Evolutionary conservation across 23 red algal genomes (phyloP), one percentile per base, ranked within the genome.

Genomic region (Agarophyton chilense): DNA sequence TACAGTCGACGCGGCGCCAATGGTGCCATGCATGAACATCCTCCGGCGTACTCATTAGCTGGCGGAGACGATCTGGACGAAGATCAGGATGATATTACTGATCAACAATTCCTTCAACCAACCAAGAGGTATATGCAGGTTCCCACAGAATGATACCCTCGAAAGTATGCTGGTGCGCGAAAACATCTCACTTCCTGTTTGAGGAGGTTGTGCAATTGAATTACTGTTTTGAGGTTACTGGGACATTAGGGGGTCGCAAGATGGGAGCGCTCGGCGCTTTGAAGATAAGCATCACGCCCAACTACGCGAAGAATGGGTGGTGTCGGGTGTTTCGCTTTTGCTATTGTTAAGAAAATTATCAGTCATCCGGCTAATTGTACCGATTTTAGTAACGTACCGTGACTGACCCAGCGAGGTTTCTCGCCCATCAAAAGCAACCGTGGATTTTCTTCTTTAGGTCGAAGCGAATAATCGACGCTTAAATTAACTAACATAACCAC

Each of bases 21-120:
- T 47, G 43, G 13, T 16, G 67, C 55, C 12, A 38, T 53, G 82
- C 67, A 66, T 18, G 72, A 78, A 33, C 51, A 63, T 50, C 61
- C 71, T 36, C 61, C 31, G 33, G 47, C 85, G 14, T 63, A 71
- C 22, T 58, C 85, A 53, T 33, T 58, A 77, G 60, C 60, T 38
- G 68, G 68, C 25, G 68, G 68, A 18, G 67, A 89, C 46, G 43
- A 53, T 79, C 38, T 89, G 51, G 73, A 89, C 78, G 85, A 77
- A 4, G 85, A 89, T 60, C 63, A 65, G 17, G 85, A 89, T 12
- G 77, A 35, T 18, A 38, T 44, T 56, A 50, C 35, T 41, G 77
- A 80, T 58, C 77, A 43, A 18, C 50, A 80, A 38, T 55, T 14
- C 50, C 25, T 80, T 58, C 50, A 58, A 32, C 77, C 77, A 1